Percentiles rank a stretch among this genome's conserved stretches.
phyloP scores from a whole-genome alignment of 2,329 filamentous ascomycete genomes.

The Neofusicoccum sp. region DNA sequence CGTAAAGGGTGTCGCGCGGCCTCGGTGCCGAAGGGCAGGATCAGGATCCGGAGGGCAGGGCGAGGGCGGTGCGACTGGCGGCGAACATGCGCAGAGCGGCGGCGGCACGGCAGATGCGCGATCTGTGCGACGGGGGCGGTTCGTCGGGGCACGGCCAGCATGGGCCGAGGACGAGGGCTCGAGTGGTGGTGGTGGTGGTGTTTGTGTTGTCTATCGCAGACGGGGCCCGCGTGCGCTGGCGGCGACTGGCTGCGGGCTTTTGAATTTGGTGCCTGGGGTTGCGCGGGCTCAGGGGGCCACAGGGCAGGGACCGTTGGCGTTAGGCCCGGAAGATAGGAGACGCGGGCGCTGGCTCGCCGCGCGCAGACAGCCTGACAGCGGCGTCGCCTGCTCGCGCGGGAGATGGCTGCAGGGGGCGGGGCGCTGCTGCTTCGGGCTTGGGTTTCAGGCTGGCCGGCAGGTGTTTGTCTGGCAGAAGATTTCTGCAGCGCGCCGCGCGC shows the following conservation, averaged over 20 bases:
- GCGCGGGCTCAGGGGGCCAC: conserved; percentile 15
- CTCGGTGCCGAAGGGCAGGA: conserved; percentile 10
- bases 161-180: conserved; percentile 6
- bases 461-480: conserved; percentile 5
- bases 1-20: not conserved
- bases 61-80: conserved; percentile 17
- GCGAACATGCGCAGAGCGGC: conserved; percentile 15
- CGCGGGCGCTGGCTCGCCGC: conserved; percentile 4
- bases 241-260: conserved; percentile 16
- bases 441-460: conserved; percentile 4
- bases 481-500: conserved; percentile 1
- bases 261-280: conserved; percentile 19
- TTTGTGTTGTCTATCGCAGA: conserved; percentile 16
- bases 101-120: conserved; percentile 20
- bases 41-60: conserved; percentile 13
- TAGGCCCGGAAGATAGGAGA: conserved; percentile 20
- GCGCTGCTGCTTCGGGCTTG: not conserved
- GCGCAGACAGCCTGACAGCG: not conserved
- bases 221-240: conserved; percentile 15
- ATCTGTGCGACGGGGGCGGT: conserved; percentile 15
- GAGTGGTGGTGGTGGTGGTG: not conserved
- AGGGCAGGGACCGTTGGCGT: conserved; percentile 18
- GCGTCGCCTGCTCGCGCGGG: not conserved
- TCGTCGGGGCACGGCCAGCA: conserved; percentile 2
- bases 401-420: conserved; percentile 10